These are phyloP conservation scores for Sphagnum fallax DNA, from an alignment of 228 moss, liverwort and hornwort genomes.

Conservation along the genomic window DNA sequence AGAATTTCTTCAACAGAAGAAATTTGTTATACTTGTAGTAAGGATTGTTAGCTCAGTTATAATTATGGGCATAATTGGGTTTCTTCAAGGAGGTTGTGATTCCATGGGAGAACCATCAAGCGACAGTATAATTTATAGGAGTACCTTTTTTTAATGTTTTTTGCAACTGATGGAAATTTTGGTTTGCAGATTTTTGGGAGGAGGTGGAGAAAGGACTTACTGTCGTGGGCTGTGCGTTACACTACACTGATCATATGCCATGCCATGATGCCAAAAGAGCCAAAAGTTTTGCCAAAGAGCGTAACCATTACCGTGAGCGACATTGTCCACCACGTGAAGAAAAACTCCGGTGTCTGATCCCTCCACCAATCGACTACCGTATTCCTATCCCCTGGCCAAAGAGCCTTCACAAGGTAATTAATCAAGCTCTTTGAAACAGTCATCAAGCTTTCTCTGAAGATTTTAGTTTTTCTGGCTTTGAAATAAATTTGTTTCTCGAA, in stretches of 20 bases:
- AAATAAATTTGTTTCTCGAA: no score
- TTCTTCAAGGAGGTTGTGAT: no score
- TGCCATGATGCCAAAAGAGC: conserved; percentile 65
- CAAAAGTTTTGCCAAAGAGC: conserved; percentile 35
- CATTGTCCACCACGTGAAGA: conserved; percentile 43
- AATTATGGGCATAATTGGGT: no score
- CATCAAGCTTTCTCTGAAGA: neutral
- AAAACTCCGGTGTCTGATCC: conserved; percentile 36
- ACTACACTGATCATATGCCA: conserved; percentile 47
- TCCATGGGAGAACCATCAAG: no score
- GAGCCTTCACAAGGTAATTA: conserved; percentile 63
- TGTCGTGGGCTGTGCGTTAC: conserved; percentile 45
- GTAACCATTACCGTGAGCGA: conserved; percentile 43
- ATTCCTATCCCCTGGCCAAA: conserved; percentile 64
- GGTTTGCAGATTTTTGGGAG: conserved; percentile 39
- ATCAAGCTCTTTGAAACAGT: neutral
- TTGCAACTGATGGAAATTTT: no score
- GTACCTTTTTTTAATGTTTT: no score
- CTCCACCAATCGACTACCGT: conserved; percentile 46
- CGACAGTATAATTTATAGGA: no score
- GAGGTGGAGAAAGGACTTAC: conserved; percentile 49
- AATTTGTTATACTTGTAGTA: no score
- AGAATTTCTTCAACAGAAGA: no score
- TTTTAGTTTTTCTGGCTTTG: neutral
- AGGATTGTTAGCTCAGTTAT: no score